Evolutionary conservation across 2,329 filamentous ascomycete genomes (phyloP).

Genomic region (Paecilomyces sp.): DNA sequence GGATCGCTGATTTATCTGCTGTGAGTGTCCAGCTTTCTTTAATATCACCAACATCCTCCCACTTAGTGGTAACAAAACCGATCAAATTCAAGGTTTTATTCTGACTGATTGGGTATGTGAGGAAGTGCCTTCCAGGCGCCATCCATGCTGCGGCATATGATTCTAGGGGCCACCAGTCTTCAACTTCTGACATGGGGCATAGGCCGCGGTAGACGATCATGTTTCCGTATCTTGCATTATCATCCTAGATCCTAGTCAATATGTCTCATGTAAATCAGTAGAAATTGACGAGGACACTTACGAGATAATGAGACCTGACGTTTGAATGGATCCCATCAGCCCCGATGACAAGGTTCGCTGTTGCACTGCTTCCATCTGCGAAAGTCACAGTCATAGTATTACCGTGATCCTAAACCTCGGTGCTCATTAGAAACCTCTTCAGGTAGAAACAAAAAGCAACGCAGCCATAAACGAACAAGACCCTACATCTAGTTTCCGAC

Average conservation of each 20-base stretch:
- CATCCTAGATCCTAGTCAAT: slow-evolving; percentile 9
- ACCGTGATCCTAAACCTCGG: neutral
- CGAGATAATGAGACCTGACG: slow-evolving; percentile 3
- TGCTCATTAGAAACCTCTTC: too few species aligned
- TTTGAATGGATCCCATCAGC: slow-evolving; percentile 18
- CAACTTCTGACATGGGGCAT: slow-evolving; percentile 9
- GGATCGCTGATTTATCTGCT: slow-evolving; percentile 9
- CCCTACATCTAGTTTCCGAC: neutral
- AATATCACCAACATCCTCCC: slow-evolving; percentile 23
- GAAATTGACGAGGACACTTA: neutral
- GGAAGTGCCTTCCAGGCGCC: slow-evolving; percentile 28
- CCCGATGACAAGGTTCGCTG: slow-evolving; percentile 16
- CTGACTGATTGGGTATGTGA: slow-evolving; percentile 28
- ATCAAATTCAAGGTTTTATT: slow-evolving; percentile 30
- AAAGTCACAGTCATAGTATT: slow-evolving; percentile 7
- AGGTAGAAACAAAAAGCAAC: too few species aligned
- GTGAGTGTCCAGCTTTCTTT: slow-evolving; percentile 28
- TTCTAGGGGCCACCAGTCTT: slow-evolving; percentile 14
- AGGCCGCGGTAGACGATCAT: slow-evolving; percentile 17
- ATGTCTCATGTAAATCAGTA: neutral
- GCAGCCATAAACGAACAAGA: neutral
- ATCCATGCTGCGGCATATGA: slow-evolving; percentile 23
- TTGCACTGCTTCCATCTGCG: slow-evolving; percentile 4
- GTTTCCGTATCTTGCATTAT: slow-evolving; percentile 12
- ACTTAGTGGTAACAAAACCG: slow-evolving; percentile 24